Conservation (phyloP, 345 rosid genomes). For the Rhodamnia rubescens region DNA sequence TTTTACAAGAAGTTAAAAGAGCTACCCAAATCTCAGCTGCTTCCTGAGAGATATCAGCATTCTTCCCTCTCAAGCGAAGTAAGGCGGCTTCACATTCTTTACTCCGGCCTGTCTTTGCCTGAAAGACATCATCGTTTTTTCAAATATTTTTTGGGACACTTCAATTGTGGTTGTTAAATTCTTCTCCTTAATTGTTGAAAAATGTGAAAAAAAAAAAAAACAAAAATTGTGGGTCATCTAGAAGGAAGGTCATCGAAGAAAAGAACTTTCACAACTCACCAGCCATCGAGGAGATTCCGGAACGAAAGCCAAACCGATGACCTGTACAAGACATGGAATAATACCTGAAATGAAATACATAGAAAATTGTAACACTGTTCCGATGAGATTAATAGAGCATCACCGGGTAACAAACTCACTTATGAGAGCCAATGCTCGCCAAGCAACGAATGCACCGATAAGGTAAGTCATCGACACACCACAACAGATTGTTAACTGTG, state of each 20-base stretch:
- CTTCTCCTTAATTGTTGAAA: background rate
- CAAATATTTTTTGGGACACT: background rate
- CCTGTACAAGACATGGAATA: slow-evolving; percentile 30
- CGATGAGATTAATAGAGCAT: background rate
- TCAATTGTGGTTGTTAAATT: background rate
- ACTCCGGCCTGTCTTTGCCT: slow-evolving; percentile 29
- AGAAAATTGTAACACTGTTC: background rate
- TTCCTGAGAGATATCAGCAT: slow-evolving; percentile 30
- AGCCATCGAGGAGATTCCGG: slow-evolving; percentile 61
- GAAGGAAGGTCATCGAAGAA: background rate
- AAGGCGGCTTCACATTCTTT: slow-evolving; percentile 21
- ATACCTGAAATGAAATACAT: slow-evolving; percentile 15
- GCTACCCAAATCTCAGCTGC: slow-evolving; percentile 31
- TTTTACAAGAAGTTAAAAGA: background rate
- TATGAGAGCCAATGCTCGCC: slow-evolving; percentile 58
- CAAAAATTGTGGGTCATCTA: background rate
- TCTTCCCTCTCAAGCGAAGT: slow-evolving; percentile 18
- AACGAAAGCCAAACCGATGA: slow-evolving; percentile 26
- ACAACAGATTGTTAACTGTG: slow-evolving; percentile 65
- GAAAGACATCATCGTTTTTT: background rate
- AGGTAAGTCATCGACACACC: slow-evolving; percentile 59
- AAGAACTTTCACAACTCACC: slow-evolving; percentile 11
- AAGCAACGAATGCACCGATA: slow-evolving; percentile 49
- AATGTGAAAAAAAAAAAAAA: background rate
- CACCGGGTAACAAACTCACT: slow-evolving; percentile 21